These are phyloP conservation scores for Colletotrichum musicola DNA, from an alignment of 2,329 filamentous ascomycete genomes.

Conservation along the genomic window DNA sequence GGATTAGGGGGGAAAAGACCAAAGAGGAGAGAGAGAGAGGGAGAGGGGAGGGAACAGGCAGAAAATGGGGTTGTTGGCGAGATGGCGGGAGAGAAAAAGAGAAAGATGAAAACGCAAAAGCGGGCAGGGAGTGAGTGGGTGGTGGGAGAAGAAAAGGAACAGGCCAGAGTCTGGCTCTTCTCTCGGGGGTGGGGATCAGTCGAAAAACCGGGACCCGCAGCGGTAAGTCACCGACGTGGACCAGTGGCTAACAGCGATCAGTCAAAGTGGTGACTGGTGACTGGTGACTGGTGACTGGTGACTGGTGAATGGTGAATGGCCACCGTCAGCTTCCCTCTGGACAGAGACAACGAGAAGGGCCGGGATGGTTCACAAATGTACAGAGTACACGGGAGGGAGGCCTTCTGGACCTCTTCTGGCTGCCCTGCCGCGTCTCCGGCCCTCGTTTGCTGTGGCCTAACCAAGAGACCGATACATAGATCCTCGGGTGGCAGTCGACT, in stretches of 20 bases:
- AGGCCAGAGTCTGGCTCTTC: slow-evolving; percentile 38
- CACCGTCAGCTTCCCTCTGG: slow-evolving; percentile 16
- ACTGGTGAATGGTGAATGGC: slow-evolving; percentile 20
- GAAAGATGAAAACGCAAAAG: slow-evolving; percentile 45
- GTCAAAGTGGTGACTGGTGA: slow-evolving; percentile 16
- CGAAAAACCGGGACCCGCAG: slow-evolving; percentile 38
- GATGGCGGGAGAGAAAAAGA: slow-evolving; percentile 46
- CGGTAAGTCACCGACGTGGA: slow-evolving; percentile 29
- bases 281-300: slow-evolving; percentile 11
- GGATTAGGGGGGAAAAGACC: slow-evolving; percentile 30
- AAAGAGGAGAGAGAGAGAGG: slow-evolving; percentile 41
- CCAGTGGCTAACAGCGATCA: slow-evolving; percentile 22
- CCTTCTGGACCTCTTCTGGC: background rate
- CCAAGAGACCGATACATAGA: slow-evolving; percentile 10
- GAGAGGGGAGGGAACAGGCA: slow-evolving; percentile 43
- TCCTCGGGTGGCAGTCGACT: background rate
- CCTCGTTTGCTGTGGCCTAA: slow-evolving; percentile 37
- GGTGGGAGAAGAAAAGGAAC: slow-evolving; percentile 46
- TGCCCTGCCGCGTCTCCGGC: background rate
- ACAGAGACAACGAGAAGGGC: background rate
- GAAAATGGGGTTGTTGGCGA: slow-evolving; percentile 45
- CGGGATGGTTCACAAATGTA: background rate
- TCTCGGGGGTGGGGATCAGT: slow-evolving; percentile 34
- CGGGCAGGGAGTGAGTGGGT: slow-evolving; percentile 46
- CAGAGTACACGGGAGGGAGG: slow-evolving; percentile 3